Base-by-base conservation (phyloP, 148 eudicot genomes). In the Silene uniflora region DNA sequence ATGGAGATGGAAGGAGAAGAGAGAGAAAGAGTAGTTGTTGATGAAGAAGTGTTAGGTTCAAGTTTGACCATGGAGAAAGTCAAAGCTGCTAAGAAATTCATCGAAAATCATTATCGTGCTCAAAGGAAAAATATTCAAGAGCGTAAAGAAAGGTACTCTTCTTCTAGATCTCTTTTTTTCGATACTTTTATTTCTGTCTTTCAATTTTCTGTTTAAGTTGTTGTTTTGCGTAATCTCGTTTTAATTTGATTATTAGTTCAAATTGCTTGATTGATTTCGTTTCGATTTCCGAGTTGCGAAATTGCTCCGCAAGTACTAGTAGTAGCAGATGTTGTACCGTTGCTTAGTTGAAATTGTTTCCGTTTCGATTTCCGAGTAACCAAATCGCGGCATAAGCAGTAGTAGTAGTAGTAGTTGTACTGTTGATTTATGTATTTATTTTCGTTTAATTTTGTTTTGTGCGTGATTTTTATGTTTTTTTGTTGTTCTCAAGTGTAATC, bases 31-130 rank as follows among this genome's bases (percentile, higher is more conserved):
- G 82, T 75, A 69, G 79, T 39, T 49, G 62, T 46, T n/a, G 88
- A 84, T 18, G 91, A 91, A 14, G 98, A 91, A 78, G 84, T 85
- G 79, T 75, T 86, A 44, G 98, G 98, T 13, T 93, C 98, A 42
- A 93, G 87, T 83, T 88, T 91, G 81, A 93, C 98, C 7, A 91
- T 93, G 98, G 98, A 93, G 82, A 91, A 87, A 79, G 97, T 93
- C 69, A 90, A 94, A 44, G 97, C 97, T 7, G 98, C 98, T 3
- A 93, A 93, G 80, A 88, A 93, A 81, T 93, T 79, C 85, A 93
- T 93, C 74, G 98, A 93, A 84, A 93, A 93, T 75, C 98, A 91
- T 81, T 93, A 91, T 76, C 89, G 90, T 64, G 84, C 92, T 81
- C 97, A 91, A 83, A 90, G 81, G 91, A 93, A 93, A 83, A 91